Conservation (phyloP, 306 rosid species). For the Lathyrus aphaca region DNA sequence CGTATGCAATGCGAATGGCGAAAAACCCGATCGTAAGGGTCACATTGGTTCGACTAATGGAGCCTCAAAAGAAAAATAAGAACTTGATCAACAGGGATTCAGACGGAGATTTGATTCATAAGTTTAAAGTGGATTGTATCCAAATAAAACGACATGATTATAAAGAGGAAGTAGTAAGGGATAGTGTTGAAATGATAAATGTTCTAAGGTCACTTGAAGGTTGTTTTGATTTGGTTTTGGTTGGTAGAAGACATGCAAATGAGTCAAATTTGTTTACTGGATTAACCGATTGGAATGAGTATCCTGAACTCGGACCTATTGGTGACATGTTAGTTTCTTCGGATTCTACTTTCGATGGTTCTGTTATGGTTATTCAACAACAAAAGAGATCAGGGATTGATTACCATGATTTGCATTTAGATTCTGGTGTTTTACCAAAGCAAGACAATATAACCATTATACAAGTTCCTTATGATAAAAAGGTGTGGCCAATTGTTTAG, state of each 20-base stretch:
- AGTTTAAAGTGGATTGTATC: slow-evolving; percentile 27
- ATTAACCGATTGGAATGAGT: slow-evolving; percentile 59
- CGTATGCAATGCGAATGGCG: slow-evolving; percentile 54
- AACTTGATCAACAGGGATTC: neutral
- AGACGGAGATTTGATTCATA: slow-evolving; percentile 43
- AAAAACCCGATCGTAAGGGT: slow-evolving; percentile 41
- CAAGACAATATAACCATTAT: neutral
- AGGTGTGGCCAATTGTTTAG: neutral
- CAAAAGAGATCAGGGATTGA: slow-evolving; percentile 28
- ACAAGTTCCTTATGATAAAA: slow-evolving; percentile 26
- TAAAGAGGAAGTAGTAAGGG: slow-evolving; percentile 45
- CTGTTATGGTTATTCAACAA: slow-evolving; percentile 69
- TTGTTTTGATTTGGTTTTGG: slow-evolving; percentile 50
- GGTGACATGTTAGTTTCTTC: slow-evolving; percentile 61
- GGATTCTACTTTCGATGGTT: slow-evolving; percentile 36
- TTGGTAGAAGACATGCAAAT: slow-evolving; percentile 56
- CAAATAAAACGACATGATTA: slow-evolving; percentile 39
- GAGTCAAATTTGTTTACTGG: slow-evolving; percentile 49
- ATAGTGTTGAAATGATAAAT: slow-evolving; percentile 50
- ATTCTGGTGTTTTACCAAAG: neutral
- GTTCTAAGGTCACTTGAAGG: slow-evolving; percentile 45
- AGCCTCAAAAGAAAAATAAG: neutral
- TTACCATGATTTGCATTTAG: slow-evolving; percentile 9
- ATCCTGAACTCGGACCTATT: slow-evolving; percentile 61
- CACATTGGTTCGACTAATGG: slow-evolving; percentile 39